Conservation (phyloP, 2,329 filamentous ascomycete genomes). For the Cordyceps farinosa region DNA sequence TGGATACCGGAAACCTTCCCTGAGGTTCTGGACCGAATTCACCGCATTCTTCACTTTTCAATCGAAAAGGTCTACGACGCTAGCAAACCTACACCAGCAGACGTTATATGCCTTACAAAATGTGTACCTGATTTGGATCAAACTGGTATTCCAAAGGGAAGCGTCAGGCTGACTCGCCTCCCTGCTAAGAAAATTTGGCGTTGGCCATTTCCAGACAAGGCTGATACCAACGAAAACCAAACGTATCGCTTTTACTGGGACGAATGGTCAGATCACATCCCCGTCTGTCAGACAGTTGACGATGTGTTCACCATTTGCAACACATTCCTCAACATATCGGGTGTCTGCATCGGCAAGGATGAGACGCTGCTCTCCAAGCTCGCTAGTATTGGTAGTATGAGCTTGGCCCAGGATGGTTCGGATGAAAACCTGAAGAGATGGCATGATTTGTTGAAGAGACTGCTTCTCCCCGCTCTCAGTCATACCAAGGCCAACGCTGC, state of each 20-base stretch:
- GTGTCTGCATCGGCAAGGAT: slow-evolving; percentile 86
- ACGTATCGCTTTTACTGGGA: slow-evolving; percentile 96
- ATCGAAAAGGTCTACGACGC: slow-evolving; percentile 67
- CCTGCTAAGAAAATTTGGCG: slow-evolving; percentile 65
- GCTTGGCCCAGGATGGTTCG: slow-evolving; percentile 66
- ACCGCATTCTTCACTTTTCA: slow-evolving; percentile 80
- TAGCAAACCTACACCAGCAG: slow-evolving; percentile 35
- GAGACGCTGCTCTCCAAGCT: slow-evolving; percentile 74
- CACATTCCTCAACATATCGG: slow-evolving; percentile 79
- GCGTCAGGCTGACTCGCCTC: slow-evolving; percentile 57
- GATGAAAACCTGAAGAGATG: slow-evolving; percentile 70
- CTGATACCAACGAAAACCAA: slow-evolving; percentile 70
- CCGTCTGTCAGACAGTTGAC: slow-evolving; percentile 83
- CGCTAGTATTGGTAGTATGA: slow-evolving; percentile 77
- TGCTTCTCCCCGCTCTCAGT: slow-evolving; percentile 85
- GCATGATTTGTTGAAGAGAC: slow-evolving; percentile 76
- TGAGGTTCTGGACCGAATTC: slow-evolving; percentile 73
- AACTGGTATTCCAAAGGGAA: slow-evolving; percentile 64
- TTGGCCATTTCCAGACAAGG: slow-evolving; percentile 80
- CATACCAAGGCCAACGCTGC: slow-evolving; percentile 81
- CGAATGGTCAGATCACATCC: slow-evolving; percentile 92
- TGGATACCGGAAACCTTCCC: slow-evolving; percentile 87
- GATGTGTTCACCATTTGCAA: slow-evolving; percentile 85
- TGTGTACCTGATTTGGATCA: slow-evolving; percentile 56
- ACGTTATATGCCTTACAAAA: slow-evolving; percentile 41